Base-by-base conservation (phyloP, 2,329 filamentous ascomycete species). In the Ophiostoma sp. region DNA sequence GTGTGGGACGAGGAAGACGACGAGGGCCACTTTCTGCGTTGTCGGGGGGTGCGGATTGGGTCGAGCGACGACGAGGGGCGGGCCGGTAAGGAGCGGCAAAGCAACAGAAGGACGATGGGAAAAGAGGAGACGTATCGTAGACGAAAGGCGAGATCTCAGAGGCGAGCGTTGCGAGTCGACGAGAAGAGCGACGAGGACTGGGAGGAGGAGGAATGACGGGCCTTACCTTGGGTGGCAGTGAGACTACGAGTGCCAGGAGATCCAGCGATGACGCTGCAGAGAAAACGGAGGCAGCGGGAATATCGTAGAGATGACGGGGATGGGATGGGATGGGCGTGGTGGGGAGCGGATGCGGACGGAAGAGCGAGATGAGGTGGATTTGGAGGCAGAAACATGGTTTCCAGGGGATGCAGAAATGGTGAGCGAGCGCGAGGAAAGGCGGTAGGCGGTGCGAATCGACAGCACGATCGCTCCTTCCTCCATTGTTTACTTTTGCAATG, bases 401-500 rank as follows among this genome's bases (percentile, higher is more conserved):
- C 18, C 42, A 47, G 63, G 63, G 63, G 63, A 64, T 47, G 63
- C 38, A 16, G 42, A 64, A 45, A 11, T 64, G 60, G 60, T 63
- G 27, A 40, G 27, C 6, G 6, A 14, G 55, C 12, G 11, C 9
- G 14, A 38, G 14, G 36, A 41, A 16, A 42, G 36, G 14, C 41
- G 2, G 58, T 42, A 38, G 14, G 36, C 38, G 36, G 55, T 7
- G 40, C n/a, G 16, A 40, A 40, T 12, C 16, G 36, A 9, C n/a
- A 42, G 38, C 38, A 63, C 40, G 42, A 64, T 64, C 42, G 63
- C 41, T 45, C 63, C 63, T 64, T 64, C 63, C 63, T 64, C 16
- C 62, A 45, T 64, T 69, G 67, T 69, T 69, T 69, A 69, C 67
- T 69, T 69, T 64, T 41, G 62, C 44, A 41, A 41, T 45, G 18